Evolutionary conservation across 192 early-diverging fungal species (phyloP).

Genomic region (Spizellomyces punctatus): DNA sequence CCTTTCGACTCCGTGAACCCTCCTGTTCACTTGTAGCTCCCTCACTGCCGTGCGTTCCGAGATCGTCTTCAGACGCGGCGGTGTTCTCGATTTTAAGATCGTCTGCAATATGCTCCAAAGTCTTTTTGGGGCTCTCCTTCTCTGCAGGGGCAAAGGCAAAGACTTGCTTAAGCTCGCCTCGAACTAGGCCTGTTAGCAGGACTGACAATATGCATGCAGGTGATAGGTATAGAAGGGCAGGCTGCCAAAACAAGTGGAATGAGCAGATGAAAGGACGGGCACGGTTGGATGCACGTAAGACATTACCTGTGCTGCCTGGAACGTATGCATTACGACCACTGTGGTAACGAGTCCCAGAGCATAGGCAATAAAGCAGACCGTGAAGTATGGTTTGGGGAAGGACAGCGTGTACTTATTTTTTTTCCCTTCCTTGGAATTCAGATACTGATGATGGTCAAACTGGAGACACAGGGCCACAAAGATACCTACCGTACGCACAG

Average conservation of each 20-base stretch:
- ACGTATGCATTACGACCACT: constrained; percentile 91
- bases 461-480: constrained; percentile 89
- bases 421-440: constrained; percentile 57
- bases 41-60: too few relatives aligned
- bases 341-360: constrained; percentile 83
- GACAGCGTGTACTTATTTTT: constrained; percentile 52
- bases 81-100: neutral
- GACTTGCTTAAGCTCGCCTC: constrained; percentile 46
- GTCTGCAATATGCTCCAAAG: neutral
- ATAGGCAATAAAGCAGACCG: constrained; percentile 77
- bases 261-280: constrained; percentile 9
- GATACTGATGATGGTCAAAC: constrained; percentile 81
- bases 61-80: neutral
- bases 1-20: too few relatives aligned
- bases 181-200: constrained; percentile 48
- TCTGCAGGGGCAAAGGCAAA: constrained; percentile 38
- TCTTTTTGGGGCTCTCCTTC: neutral
- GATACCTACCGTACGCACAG: constrained; percentile 59
- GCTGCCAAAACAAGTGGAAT: constrained; percentile 40
- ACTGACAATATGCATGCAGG: constrained; percentile 93
- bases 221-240: constrained; percentile 93
- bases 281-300: neutral
- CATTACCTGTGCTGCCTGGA: constrained; percentile 86
- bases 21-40: too few relatives aligned
- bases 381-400: constrained; percentile 91